Evolutionary conservation across 371 early-diverging fungal genomes (phyloP), one percentile per base, ranked within the genome.

Genomic region (Rhizomucor pusillus): DNA sequence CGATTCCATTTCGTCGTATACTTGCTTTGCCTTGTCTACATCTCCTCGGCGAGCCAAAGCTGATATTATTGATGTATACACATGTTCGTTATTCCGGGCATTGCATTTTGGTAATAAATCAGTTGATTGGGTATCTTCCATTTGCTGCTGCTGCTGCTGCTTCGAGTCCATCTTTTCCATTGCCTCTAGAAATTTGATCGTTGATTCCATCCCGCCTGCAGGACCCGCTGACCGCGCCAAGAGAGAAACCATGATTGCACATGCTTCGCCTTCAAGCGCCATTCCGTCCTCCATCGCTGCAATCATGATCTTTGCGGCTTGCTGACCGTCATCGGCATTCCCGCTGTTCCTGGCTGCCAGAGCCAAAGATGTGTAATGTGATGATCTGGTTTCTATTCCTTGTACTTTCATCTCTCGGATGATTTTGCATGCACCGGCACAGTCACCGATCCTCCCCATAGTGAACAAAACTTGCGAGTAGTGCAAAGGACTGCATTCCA

Each of bases 51-150:
- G 52, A 25, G 67, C 73, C 50, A 73, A 56, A 34, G 64, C 64
- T 16, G 71, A 44, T 22, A 77, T 77, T 20, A 77, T 59, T 4
- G 73, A 65, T 6, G 77, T 77, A 39, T 77, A 77, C 35, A 73
- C 63, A 52, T 71, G 65, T 45, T 59, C 63, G 54, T 73, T 67
- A 52, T 62, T 67, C 23, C 43, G 16, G 24, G 60, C 25, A 29
- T 29, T 29, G 29, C 29, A 29, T 29, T 29, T 3, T 29, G 29
- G 29, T 29, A 29, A 29, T 29, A 29, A 29, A 29, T 29, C 29
- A 7, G 29, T 29, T 29, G 29, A 29, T 29, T 29, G 29, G 29
- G 29, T 29, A 29, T 29, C 29, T 29, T 29, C 29, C 29, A 7
- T 7, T n/a, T 16, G 47, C 49, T n/a, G 50, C 29, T 35, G 51